A percentile compares a stretch with the other conserved stretches of the same genome.
phyloP scores from a whole-genome alignment of 176 grass and related monocot genomes.

The Phyllostachys edulis region DNA sequence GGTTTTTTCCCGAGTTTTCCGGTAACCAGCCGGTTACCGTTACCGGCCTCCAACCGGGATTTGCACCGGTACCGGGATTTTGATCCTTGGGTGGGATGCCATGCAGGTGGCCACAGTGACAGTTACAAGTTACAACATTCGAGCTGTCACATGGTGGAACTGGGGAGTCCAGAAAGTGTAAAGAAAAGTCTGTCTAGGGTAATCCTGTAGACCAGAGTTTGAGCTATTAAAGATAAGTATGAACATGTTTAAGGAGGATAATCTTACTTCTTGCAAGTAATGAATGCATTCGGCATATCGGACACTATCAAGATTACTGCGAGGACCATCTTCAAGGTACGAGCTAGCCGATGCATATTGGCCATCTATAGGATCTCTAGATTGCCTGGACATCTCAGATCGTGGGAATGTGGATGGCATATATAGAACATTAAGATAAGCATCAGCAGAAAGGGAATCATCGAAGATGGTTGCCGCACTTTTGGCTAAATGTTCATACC shows the following conservation, averaged over 20 bases:
- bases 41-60: too few species aligned
- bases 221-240: constrained; percentile 18
- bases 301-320: constrained; percentile 74
- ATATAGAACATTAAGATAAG: constrained; percentile 92
- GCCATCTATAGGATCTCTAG: constrained; percentile 48
- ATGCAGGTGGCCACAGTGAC: not conserved
- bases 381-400: constrained; percentile 72
- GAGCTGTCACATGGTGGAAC: not conserved
- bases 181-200: constrained; percentile 4
- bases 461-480: constrained; percentile 85
- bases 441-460: constrained; percentile 98
- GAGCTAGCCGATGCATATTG: constrained; percentile 42
- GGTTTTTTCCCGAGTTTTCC: too few species aligned
- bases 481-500: constrained; percentile 94
- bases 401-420: constrained; percentile 94
- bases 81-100: not conserved
- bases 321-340: constrained; percentile 74
- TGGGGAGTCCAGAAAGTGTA: not conserved
- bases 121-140: constrained; percentile 3
- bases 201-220: constrained; percentile 12
- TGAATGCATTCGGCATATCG: constrained; percentile 88
- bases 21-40: too few species aligned
- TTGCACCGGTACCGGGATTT: too few species aligned
- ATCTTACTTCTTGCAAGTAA: constrained; percentile 96
- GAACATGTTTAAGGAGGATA: constrained; percentile 6